Evolutionary conservation across 176 grass and related monocot genomes (phyloP).

Genomic region (Musa itinerans): DNA sequence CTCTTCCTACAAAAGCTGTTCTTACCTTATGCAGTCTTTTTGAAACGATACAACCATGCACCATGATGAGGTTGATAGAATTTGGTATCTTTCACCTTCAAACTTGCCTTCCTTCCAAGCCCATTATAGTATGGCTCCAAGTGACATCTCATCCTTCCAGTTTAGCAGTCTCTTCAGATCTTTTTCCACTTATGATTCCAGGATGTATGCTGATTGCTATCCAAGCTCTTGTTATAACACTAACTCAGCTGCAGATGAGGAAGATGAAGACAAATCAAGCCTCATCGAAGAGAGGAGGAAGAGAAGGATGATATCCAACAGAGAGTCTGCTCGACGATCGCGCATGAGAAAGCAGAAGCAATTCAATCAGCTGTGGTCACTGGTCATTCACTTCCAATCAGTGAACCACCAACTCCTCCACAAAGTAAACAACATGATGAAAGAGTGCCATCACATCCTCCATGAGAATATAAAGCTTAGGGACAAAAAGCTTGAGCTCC

Average conservation of each 20-base stretch:
- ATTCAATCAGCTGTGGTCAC: slow-evolving; percentile 55
- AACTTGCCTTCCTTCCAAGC: slow-evolving; percentile 15
- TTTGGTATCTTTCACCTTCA: slow-evolving; percentile 46
- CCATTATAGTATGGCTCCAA: no score
- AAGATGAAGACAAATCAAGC: slow-evolving; percentile 14
- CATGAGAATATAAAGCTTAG: slow-evolving; percentile 44
- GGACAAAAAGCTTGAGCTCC: slow-evolving; percentile 42
- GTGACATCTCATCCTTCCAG: no score
- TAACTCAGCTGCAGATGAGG: slow-evolving; percentile 23
- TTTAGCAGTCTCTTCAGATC: slow-evolving; percentile 29
- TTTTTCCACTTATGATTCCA: neutral
- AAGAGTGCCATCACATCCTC: slow-evolving; percentile 27
- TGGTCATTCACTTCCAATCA: slow-evolving; percentile 48
- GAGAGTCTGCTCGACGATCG: slow-evolving; percentile 79
- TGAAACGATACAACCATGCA: slow-evolving; percentile 27
- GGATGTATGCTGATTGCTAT: slow-evolving; percentile 7
- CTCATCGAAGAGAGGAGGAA: slow-evolving; percentile 49
- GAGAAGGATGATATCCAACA: slow-evolving; percentile 88
- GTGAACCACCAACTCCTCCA: slow-evolving; percentile 63
- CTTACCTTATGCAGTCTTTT: slow-evolving; percentile 19
- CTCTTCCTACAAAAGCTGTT: neutral
- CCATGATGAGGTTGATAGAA: slow-evolving; percentile 56
- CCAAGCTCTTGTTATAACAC: slow-evolving; percentile 17
- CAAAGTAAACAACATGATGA: slow-evolving; percentile 56
- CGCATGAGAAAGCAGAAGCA: slow-evolving; percentile 95